Conservation (phyloP, 2,329 filamentous ascomycete species). For the Talaromyces piceae region DNA sequence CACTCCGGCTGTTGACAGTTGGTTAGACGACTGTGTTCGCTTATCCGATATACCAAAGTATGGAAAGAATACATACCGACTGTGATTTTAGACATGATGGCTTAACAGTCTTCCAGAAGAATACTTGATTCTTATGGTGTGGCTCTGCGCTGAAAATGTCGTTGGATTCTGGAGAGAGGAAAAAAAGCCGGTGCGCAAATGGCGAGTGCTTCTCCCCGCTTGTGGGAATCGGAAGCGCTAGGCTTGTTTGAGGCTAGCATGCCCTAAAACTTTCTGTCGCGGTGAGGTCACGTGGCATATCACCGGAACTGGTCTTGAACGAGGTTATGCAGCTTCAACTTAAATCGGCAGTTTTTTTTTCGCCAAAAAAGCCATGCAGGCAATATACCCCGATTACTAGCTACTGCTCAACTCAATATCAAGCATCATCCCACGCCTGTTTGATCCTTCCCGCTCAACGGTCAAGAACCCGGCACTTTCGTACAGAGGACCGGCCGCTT, state of each 20-base stretch:
- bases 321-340: background rate
- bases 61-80: slow-evolving; percentile 40
- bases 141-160: slow-evolving; percentile 46
- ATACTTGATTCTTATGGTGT: slow-evolving; percentile 64
- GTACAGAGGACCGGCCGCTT: slow-evolving; percentile 16
- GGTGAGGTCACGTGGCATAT: background rate
- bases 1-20: slow-evolving; percentile 64
- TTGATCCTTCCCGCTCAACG: background rate
- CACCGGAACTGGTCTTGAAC: background rate
- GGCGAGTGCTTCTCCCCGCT: slow-evolving; percentile 26
- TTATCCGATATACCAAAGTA: background rate
- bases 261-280: slow-evolving; percentile 10
- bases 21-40: slow-evolving; percentile 11
- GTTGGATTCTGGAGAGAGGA: slow-evolving; percentile 20
- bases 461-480: slow-evolving; percentile 16
- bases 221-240: slow-evolving; percentile 29
- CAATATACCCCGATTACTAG: background rate
- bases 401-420: background rate
- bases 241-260: slow-evolving; percentile 1
- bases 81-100: slow-evolving; percentile 52
- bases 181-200: slow-evolving; percentile 11
- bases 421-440: background rate
- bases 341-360: background rate
- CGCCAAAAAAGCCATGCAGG: background rate
- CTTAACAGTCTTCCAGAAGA: slow-evolving; percentile 81